Base-by-base conservation (phyloP, 768 basidiomycete species). In the Amanita fuliginea region DNA sequence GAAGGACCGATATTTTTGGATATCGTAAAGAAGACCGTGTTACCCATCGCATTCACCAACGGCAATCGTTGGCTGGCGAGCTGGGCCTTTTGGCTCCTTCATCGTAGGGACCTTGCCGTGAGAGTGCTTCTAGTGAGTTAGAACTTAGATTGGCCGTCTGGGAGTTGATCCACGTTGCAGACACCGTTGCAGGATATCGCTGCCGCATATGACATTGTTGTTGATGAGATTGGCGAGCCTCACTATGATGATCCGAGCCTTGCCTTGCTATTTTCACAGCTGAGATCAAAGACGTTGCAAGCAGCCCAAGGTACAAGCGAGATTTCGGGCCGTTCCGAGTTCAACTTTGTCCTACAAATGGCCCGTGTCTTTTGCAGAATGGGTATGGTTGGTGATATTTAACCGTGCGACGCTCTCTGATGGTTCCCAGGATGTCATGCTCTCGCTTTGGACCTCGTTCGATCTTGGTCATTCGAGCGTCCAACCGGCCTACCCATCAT, bases 51-150 rank as follows among this genome's bases (percentile, higher is more conserved):
- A 0, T 91, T 97, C 63, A 70, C 71, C 45, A 75, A 84, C 39
- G 96, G 94, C 1, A 94, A 97, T 62, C 74, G 95, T 35, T 98
- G 90, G 86, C 67, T 98, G 10, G 88, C 81, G 18, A 92, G 87
- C 53, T 99, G 94, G 96, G 90, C 88, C 2, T 95, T 95, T 64
- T 98, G 96, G 94, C 67, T 89, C 48, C 71, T 97, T n/a, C 81
- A 83, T 53, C 72, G 91, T 39, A 72, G 88, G 46, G 94, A 97
- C 67, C 61, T 96, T 13, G 83, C 92, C 3, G 90, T 96, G n/a
- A 78, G 89, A 42, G 81, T 95, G 26, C 72, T 99, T 16, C 67
- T 97, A 59, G 95, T 94, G 62, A 60, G 85, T 67, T 4, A 24
- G 22, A 26, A 40, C 45, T 51, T 37, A n/a, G 4, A 16, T 42